Percentiles rank a stretch among this genome's conserved stretches.
phyloP scores from a whole-genome alignment of 345 rosid genomes.

The Citrus australasica region DNA sequence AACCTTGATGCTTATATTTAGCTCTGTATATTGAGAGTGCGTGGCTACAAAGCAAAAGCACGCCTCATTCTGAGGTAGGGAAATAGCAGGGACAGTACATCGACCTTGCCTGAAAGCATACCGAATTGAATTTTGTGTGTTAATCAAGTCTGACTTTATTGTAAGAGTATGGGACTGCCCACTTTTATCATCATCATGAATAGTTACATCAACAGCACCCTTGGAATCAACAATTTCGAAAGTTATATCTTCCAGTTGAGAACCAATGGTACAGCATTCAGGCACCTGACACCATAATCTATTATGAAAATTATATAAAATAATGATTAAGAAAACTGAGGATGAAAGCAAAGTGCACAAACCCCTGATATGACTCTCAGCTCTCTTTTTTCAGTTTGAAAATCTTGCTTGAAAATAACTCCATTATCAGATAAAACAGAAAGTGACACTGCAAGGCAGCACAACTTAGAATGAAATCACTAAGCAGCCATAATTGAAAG shows the following conservation, averaged over 20 bases:
- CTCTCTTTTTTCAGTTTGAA: constrained; percentile 40
- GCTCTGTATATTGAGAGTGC: constrained; percentile 43
- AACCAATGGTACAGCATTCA: constrained; percentile 35
- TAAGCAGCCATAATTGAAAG: not conserved
- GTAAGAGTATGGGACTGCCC: constrained; percentile 40
- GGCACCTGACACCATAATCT: constrained; percentile 36
- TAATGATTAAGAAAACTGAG: not conserved
- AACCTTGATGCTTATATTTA: constrained; percentile 33
- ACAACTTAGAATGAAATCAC: not conserved
- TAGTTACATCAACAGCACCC: constrained; percentile 38
- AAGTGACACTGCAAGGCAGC: constrained; percentile 37
- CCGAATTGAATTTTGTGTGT: constrained; percentile 15
- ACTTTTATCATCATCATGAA: constrained; percentile 44
- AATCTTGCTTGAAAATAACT: constrained; percentile 38
- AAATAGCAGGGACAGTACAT: constrained; percentile 41
- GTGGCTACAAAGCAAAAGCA: constrained; percentile 32
- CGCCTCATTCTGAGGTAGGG: constrained; percentile 45
- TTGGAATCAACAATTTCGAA: constrained; percentile 43
- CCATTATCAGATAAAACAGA: constrained; percentile 24
- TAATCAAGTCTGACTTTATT: constrained; percentile 27
- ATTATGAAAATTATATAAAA: not conserved
- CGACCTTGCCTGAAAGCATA: constrained; percentile 46
- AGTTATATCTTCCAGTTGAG: constrained; percentile 34
- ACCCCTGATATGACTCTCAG: constrained; percentile 41
- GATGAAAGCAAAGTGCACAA: constrained; percentile 9